Evolutionary conservation across 371 early-diverging fungal species (phyloP).

Genomic region (Mortierella polycephala): DNA sequence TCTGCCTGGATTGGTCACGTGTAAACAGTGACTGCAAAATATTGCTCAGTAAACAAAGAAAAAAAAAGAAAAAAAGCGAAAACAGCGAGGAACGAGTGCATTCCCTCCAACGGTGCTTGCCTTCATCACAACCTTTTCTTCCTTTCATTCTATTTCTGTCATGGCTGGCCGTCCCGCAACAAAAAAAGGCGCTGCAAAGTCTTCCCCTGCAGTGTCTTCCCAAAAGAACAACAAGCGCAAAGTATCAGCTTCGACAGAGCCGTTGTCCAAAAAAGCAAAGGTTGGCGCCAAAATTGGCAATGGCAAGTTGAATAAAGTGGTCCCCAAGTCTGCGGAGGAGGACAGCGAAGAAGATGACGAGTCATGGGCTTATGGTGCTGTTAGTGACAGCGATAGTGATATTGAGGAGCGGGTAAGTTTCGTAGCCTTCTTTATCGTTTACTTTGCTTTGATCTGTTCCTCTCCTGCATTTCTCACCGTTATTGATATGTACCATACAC

Average conservation of each 20-base stretch:
- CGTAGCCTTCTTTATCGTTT: background rate
- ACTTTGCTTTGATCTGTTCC: background rate
- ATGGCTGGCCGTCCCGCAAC: slow-evolving; percentile 45
- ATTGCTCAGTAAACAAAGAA: too few species aligned
- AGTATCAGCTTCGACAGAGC: slow-evolving; percentile 8
- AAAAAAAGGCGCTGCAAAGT: slow-evolving; percentile 32
- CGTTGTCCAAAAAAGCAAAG: slow-evolving; percentile 32
- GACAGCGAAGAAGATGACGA: slow-evolving; percentile 54
- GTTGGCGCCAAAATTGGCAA: slow-evolving; percentile 22
- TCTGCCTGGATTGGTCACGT: too few species aligned
- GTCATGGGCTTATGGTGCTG: slow-evolving; percentile 54
- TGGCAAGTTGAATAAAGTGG: slow-evolving; percentile 21
- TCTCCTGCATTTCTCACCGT: too few species aligned
- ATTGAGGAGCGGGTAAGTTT: slow-evolving; percentile 39
- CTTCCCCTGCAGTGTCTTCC: slow-evolving; percentile 8
- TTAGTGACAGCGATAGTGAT: slow-evolving; percentile 48
- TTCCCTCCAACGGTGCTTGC: too few species aligned
- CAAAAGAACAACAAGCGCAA: slow-evolving; percentile 50
- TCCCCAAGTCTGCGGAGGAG: slow-evolving; percentile 10
- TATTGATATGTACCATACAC: background rate
- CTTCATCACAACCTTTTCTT: background rate
- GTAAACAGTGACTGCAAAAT: too few species aligned
- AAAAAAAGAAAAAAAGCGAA: too few species aligned
- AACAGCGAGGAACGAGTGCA: too few species aligned
- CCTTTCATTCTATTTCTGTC: slow-evolving; percentile 3